Percentiles rank a stretch among this genome's conserved stretches.
Conservation (phyloP, 2,329 filamentous ascomycete species). For the Albifimbria verrucaria region DNA sequence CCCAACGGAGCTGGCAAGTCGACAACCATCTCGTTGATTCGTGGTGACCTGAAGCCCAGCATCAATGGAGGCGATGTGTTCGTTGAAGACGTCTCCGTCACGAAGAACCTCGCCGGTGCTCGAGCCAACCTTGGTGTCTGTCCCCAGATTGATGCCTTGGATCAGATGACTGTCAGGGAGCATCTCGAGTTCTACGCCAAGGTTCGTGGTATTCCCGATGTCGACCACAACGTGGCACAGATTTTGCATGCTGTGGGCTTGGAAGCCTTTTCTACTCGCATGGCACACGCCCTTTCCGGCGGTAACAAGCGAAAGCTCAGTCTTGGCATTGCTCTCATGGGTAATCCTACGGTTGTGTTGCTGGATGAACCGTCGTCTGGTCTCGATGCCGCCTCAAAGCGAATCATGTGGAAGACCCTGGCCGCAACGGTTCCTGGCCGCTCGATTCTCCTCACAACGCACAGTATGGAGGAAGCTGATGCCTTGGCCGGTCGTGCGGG, state of each 20-base stretch:
- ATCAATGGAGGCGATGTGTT: constrained; percentile 70
- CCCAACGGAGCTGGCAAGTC: constrained; percentile 82
- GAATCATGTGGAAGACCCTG: constrained; percentile 89
- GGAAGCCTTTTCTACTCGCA: constrained; percentile 64
- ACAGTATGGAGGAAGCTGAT: constrained; percentile 94
- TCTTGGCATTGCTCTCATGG: constrained; percentile 87
- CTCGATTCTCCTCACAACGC: constrained; percentile 82
- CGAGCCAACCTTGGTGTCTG: constrained; percentile 83
- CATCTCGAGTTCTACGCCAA: constrained; percentile 86
- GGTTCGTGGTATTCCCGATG: constrained; percentile 72
- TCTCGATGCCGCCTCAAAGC: constrained; percentile 86
- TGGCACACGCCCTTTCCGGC: constrained; percentile 77
- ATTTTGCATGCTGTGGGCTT: constrained; percentile 82
- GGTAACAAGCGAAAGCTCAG: constrained; percentile 94
- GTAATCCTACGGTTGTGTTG: constrained; percentile 81
- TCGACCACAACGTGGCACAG: constrained; percentile 73
- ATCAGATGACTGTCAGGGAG: constrained; percentile 84
- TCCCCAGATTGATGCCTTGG: constrained; percentile 83
- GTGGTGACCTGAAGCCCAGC: constrained; percentile 79
- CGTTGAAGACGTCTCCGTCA: constrained; percentile 74
- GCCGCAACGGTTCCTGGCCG: constrained; percentile 70
- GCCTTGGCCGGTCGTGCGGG: constrained; percentile 80
- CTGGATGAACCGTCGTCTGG: constrained; percentile 88
- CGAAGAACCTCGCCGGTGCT: constrained; percentile 67
- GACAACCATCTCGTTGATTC: constrained; percentile 82